Evolutionary conservation across 176 grass and related monocot species (phyloP).

Genomic region (Zizania latifolia): DNA sequence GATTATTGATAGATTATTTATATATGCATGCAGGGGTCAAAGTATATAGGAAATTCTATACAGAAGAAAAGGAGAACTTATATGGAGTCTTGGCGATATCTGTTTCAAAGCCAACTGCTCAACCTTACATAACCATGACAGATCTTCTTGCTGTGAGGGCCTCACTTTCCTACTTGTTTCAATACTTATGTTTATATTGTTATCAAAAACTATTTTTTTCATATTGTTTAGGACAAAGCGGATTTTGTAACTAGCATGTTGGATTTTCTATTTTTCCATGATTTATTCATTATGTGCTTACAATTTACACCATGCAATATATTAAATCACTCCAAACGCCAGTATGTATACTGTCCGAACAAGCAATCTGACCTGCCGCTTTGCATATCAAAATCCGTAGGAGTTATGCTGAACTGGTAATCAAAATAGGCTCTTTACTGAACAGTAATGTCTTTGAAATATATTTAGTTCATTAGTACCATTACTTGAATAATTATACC

Average conservation of each 20-base stretch:
- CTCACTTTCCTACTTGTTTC: neutral
- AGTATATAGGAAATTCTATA: conserved; percentile 84
- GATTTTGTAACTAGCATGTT: neutral
- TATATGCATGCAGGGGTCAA: conserved; percentile 50
- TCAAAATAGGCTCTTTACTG: neutral
- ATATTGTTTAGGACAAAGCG: neutral
- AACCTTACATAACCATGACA: conserved; percentile 65
- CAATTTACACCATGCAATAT: conserved; percentile 2
- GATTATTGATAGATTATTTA: neutral
- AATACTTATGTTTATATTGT: neutral
- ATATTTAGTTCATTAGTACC: neutral
- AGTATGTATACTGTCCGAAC: neutral
- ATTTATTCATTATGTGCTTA: neutral
- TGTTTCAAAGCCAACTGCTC: conserved; percentile 49
- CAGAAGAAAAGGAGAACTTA: conserved; percentile 57
- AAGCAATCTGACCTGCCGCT: neutral
- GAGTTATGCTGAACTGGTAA: neutral
- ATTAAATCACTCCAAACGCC: neutral
- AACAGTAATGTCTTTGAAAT: conserved; percentile 14
- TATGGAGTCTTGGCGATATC: conserved; percentile 78
- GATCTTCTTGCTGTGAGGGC: conserved; percentile 62
- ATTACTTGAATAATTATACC: conserved; percentile 12
- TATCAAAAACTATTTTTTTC: neutral
- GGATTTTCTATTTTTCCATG: neutral
- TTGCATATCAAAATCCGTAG: neutral